Percentiles rank a stretch among this genome's conserved stretches.
Conservation (phyloP, 225 moss, liverwort and hornwort species). For the Polytrichum commune region DNA sequence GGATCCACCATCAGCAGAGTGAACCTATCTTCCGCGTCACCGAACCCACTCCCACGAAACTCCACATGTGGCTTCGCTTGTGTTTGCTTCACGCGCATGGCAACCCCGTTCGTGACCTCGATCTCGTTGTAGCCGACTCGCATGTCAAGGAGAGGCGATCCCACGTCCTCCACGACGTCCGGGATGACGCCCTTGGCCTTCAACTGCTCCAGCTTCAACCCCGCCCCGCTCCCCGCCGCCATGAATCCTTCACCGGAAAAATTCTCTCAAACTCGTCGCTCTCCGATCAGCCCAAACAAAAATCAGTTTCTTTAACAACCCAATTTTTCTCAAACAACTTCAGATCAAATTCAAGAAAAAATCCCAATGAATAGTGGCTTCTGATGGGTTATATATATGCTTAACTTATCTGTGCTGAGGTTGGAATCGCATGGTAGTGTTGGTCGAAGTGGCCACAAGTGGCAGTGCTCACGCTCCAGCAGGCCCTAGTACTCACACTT, state of each 20-base stretch:
- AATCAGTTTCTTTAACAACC: too few species aligned
- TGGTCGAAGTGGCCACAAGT: too few species aligned
- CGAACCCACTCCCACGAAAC: conserved; percentile 13
- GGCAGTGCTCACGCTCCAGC: too few species aligned
- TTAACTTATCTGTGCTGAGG: too few species aligned
- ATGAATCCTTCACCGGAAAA: not conserved
- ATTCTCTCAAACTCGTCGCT: too few species aligned
- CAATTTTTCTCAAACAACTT: too few species aligned
- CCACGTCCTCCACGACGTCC: conserved; percentile 6
- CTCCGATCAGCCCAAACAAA: too few species aligned
- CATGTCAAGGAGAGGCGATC: conserved; percentile 9
- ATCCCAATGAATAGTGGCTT: too few species aligned
- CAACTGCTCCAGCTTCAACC: conserved; percentile 5
- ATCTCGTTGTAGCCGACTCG: conserved; percentile 9
- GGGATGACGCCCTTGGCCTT: not conserved
- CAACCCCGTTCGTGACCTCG: conserved; percentile 11
- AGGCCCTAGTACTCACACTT: too few species aligned
- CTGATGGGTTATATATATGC: too few species aligned
- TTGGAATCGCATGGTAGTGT: too few species aligned
- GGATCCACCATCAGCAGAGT: conserved; percentile 14
- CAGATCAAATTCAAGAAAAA: too few species aligned
- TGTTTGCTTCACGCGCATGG: conserved; percentile 10
- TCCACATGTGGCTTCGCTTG: conserved; percentile 12
- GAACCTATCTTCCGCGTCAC: conserved; percentile 1
- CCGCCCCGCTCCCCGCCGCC: conserved; percentile 7